Evolutionary conservation across 106 monocot species (phyloP).

Genomic region (Hemerocallis citrina): DNA sequence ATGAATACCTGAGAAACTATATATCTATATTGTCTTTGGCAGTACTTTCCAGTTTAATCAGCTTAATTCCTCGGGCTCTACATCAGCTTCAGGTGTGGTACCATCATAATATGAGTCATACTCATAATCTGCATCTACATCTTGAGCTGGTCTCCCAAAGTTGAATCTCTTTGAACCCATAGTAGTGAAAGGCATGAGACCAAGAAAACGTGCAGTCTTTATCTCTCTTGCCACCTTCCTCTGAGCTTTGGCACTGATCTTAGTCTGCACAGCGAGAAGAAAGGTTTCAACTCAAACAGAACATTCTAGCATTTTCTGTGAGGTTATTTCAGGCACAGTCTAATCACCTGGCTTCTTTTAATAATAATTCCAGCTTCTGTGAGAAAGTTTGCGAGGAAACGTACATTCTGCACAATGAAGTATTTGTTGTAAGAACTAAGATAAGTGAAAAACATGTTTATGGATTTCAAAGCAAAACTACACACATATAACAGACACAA

Average conservation of each 20-base stretch:
- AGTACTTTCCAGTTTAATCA: too few species aligned
- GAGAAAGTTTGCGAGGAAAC: constrained; percentile 64
- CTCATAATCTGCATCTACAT: constrained; percentile 27
- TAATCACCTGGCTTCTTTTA: constrained; percentile 61
- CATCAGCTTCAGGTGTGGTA: background rate
- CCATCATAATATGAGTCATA: background rate
- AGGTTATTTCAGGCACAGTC: background rate
- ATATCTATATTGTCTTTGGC: too few species aligned
- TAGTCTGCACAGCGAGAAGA: constrained; percentile 26
- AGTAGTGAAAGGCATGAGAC: constrained; percentile 62
- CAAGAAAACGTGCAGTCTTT: constrained; percentile 74
- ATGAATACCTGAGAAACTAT: too few species aligned
- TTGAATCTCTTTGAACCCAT: constrained; percentile 65
- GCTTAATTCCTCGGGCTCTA: background rate
- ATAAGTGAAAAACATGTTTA: background rate
- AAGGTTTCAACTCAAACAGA: background rate
- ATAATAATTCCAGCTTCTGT: constrained; percentile 82
- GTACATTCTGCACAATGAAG: constrained; percentile 47
- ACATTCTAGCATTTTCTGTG: background rate
- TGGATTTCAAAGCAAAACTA: background rate
- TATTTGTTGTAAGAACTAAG: background rate
- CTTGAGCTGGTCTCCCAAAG: constrained; percentile 52
- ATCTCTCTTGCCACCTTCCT: constrained; percentile 78
- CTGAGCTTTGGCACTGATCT: constrained; percentile 84
- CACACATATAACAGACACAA: too few species aligned